Evolutionary conservation across 2,329 filamentous ascomycete genomes (phyloP), one percentile per base, ranked within the genome.

Genomic region (Colletotrichum endophyticum): DNA sequence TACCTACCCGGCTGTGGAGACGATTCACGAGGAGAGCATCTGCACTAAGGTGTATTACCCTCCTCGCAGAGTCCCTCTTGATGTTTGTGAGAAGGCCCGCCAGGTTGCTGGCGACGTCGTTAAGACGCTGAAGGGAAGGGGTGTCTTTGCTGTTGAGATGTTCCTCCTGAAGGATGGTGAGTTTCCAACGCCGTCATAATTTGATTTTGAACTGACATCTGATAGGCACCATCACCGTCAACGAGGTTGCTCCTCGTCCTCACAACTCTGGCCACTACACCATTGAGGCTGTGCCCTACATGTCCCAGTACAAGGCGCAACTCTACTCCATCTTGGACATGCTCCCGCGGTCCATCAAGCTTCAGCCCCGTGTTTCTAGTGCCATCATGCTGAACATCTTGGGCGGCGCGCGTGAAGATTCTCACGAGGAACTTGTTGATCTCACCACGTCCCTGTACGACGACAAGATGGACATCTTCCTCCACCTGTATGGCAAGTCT

Each of bases 181-280:
- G 82, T 79, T 67, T 25, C 61, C 36, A 44, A 44, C 36, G 36
- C 36, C 36, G 39, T 0, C 49, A 25, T 16, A 34, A 25, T 30
- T 11, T n/a, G 12, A 8, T 71, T 34, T 27, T 30, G 19, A 61
- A 32, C 71, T 78, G 34, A 77, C 74, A 9, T 28, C 28, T 3
- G 16, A n/a, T 66, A 89, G 88, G 89, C 75, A 87, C 88, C 2
- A 89, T 98, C 3, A 86, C 98, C 74, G 90, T 98, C 80, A 98
- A 98, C 84, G 96, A 98, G 85, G 94, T 98, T 78, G 95, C 95
- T 0, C 95, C 95, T 77, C 66, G 77, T 72, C 77, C 74, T 32
- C 96, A 98, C 86, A 98, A 98, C 87, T 98, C 95, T 0, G 97
- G 97, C 1, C 97, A 99, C 85, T 96, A 96, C 86, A 98, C 95